These are phyloP conservation scores for Epichloe sp. DNA, from an alignment of 2,329 filamentous ascomycete genomes.

Conservation along the genomic window DNA sequence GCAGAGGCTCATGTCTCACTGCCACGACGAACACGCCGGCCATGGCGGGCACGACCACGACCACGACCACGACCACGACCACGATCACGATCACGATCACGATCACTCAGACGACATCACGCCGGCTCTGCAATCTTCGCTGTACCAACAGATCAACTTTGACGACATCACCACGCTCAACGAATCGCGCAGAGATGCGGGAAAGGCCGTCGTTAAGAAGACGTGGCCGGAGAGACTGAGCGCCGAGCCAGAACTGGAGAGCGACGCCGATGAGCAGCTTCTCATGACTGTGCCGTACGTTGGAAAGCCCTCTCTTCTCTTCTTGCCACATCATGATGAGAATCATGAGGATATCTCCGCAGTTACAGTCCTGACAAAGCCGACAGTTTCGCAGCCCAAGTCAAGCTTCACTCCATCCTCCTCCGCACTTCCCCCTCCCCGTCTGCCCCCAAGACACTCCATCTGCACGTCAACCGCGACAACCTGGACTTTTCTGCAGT, in stretches of 20 bases:
- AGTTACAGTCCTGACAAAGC: neutral
- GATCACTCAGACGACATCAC: slow-evolving; percentile 89
- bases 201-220: slow-evolving; percentile 70
- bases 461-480: slow-evolving; percentile 76
- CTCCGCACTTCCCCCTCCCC: slow-evolving; percentile 62
- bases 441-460: slow-evolving; percentile 68
- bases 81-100: slow-evolving; percentile 48
- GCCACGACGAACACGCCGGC: slow-evolving; percentile 39
- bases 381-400: slow-evolving; percentile 78
- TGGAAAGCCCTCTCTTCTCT: too few relatives aligned
- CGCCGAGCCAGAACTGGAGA: slow-evolving; percentile 61
- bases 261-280: slow-evolving; percentile 86
- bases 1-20: slow-evolving; percentile 27
- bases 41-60: slow-evolving; percentile 36
- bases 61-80: slow-evolving; percentile 25
- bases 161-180: slow-evolving; percentile 75
- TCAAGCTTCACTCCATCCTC: slow-evolving; percentile 82
- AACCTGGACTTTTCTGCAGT: slow-evolving; percentile 76
- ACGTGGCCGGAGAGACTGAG: slow-evolving; percentile 74
- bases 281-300: slow-evolving; percentile 80
- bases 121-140: slow-evolving; percentile 76
- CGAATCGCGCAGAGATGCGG: slow-evolving; percentile 55
- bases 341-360: neutral
- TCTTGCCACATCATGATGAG: neutral
- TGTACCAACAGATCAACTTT: slow-evolving; percentile 90